Evolutionary conservation across 352 stramenopile species (phyloP).

Genomic region (Halophytophthora polymorphica): DNA sequence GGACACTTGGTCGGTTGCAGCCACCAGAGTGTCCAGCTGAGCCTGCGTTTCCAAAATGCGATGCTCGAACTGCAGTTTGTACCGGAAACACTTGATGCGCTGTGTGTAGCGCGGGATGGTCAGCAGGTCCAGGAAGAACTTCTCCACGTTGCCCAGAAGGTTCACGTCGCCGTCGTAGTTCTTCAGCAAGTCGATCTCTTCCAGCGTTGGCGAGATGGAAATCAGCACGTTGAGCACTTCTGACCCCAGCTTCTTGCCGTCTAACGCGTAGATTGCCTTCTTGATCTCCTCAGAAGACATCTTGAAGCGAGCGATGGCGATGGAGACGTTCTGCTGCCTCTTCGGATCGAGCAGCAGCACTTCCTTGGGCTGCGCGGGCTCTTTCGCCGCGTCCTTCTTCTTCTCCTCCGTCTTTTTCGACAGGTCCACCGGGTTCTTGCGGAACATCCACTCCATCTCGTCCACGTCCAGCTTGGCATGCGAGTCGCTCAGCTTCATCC

Average conservation of each 20-base stretch:
- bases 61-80: slow-evolving; percentile 85
- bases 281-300: slow-evolving; percentile 90
- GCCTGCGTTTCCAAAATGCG: slow-evolving; percentile 80
- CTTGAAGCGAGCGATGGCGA: slow-evolving; percentile 94
- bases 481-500: slow-evolving; percentile 79
- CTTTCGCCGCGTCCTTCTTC: slow-evolving; percentile 64
- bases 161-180: slow-evolving; percentile 89
- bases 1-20: slow-evolving; percentile 74
- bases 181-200: slow-evolving; percentile 90
- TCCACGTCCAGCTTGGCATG: slow-evolving; percentile 66
- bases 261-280: slow-evolving; percentile 77
- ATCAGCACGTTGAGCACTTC: slow-evolving; percentile 88
- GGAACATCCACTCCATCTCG: slow-evolving; percentile 90
- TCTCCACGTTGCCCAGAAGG: slow-evolving; percentile 84
- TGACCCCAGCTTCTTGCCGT: slow-evolving; percentile 65
- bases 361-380: slow-evolving; percentile 41
- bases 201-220: slow-evolving; percentile 82
- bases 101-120: slow-evolving; percentile 86
- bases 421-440: slow-evolving; percentile 67
- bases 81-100: slow-evolving; percentile 86
- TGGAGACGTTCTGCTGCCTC: slow-evolving; percentile 97
- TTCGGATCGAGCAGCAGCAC: slow-evolving; percentile 95
- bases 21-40: slow-evolving; percentile 78
- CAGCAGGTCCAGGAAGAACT: slow-evolving; percentile 86
- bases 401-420: slow-evolving; percentile 79